Evolutionary conservation across 495 filamentous ascomycete species (phyloP).

Genomic region (Polyplosphaeria fusca): DNA sequence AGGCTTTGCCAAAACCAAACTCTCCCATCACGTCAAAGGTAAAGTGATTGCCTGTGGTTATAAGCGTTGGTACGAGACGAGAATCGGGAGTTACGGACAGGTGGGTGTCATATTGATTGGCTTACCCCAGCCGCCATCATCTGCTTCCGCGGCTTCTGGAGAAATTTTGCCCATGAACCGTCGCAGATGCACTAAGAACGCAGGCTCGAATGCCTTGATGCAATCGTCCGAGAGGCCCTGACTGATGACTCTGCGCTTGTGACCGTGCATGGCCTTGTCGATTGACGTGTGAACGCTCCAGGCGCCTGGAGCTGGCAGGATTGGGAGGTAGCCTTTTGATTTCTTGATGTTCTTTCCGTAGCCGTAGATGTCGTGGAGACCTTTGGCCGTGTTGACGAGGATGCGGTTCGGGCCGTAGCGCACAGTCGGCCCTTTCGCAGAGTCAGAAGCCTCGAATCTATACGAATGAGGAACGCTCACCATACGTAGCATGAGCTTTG

Average conservation of each 20-base stretch:
- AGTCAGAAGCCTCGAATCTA: not conserved
- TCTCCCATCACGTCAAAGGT: conserved; percentile 18
- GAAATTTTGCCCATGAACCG: no score
- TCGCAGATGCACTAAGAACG: no score
- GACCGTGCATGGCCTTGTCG: conserved; percentile 11
- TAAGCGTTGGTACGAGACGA: conserved; percentile 16
- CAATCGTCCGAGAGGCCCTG: conserved; percentile 5
- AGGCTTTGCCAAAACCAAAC: conserved; percentile 9
- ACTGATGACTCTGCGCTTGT: not conserved
- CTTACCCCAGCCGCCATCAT: conserved; percentile 1
- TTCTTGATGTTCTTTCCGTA: no score
- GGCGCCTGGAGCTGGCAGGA: no score
- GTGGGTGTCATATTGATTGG: not conserved
- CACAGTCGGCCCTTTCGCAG: not conserved
- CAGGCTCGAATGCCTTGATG: conserved; percentile 7
- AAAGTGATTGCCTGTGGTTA: conserved; percentile 23
- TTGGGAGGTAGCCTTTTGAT: no score
- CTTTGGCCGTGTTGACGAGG: conserved; percentile 3
- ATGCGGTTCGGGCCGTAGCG: conserved; percentile 14
- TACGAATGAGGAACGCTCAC: not conserved
- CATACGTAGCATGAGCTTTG: conserved; percentile 13
- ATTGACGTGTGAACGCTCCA: no score
- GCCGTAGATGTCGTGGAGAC: conserved; percentile 8
- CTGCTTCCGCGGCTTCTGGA: not conserved
- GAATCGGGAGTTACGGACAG: conserved; percentile 4